Conservation (phyloP, 1,284 basidiomycete genomes). For the Malassezia psittaci region DNA sequence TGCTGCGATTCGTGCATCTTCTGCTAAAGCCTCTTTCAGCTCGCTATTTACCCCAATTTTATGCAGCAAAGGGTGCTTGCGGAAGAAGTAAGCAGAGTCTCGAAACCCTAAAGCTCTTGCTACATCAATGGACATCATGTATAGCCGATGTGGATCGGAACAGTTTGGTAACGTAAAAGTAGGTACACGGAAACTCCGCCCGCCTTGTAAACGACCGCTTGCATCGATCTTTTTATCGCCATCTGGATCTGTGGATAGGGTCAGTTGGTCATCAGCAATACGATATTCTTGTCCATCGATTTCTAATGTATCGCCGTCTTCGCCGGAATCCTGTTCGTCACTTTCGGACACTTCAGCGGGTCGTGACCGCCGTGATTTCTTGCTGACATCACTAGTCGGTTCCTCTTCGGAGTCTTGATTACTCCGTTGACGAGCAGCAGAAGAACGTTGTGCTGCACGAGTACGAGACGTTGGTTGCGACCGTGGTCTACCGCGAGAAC, state of each 20-base stretch:
- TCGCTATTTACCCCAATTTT: constrained; percentile 57
- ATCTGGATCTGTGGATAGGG: constrained; percentile 69
- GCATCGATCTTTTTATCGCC: constrained; percentile 85
- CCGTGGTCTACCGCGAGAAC: no score
- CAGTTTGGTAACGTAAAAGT: constrained; percentile 75
- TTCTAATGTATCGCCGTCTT: constrained; percentile 55
- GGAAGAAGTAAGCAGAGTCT: constrained; percentile 92
- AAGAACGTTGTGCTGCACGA: no score
- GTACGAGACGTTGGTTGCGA: background rate
- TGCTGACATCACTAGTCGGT: no score
- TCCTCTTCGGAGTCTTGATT: no score
- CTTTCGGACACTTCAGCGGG: constrained; percentile 6
- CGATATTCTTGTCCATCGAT: constrained; percentile 66
- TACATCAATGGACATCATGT: constrained; percentile 93
- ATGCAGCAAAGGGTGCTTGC: constrained; percentile 74
- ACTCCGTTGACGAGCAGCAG: no score
- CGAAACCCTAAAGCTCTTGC: constrained; percentile 88
- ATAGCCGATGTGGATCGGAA: constrained; percentile 65
- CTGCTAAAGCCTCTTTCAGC: constrained; percentile 85
- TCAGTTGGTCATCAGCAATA: constrained; percentile 75
- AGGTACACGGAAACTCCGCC: constrained; percentile 74
- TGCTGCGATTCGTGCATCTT: constrained; percentile 70
- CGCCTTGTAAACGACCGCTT: constrained; percentile 71
- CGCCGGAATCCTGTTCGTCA: constrained; percentile 6
- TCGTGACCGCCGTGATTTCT: background rate